Evolutionary conservation across 768 basidiomycete species (phyloP).

Genomic region (Pleurotus salmoneostramineus): DNA sequence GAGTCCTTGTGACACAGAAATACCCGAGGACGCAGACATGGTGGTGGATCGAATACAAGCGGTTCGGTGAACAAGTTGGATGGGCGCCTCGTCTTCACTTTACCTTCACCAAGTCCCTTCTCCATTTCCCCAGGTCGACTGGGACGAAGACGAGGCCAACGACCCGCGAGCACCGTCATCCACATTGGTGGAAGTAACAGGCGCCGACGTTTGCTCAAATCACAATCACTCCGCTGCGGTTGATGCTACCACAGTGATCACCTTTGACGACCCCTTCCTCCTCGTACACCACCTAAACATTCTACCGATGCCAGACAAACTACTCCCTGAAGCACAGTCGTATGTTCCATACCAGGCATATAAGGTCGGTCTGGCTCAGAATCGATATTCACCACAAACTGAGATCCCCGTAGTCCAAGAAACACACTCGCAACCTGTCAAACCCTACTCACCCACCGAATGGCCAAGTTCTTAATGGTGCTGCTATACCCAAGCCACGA

Average conservation of each 20-base stretch:
- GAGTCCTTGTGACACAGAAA: slow-evolving; percentile 58
- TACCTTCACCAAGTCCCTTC: too few species aligned
- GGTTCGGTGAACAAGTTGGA: too few species aligned
- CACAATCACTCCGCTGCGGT: too few species aligned
- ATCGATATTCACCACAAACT: slow-evolving; percentile 3
- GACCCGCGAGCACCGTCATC: too few species aligned
- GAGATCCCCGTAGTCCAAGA: slow-evolving; percentile 34
- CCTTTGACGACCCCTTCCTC: neutral
- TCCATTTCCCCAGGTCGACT: too few species aligned
- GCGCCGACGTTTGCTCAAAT: too few species aligned
- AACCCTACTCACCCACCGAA: slow-evolving; percentile 21
- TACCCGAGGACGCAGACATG: slow-evolving; percentile 74
- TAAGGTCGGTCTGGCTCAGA: slow-evolving; percentile 28
- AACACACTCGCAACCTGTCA: slow-evolving; percentile 37
- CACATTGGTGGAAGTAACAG: too few species aligned
- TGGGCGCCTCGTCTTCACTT: too few species aligned
- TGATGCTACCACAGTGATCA: neutral
- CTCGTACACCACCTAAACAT: neutral
- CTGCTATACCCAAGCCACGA: slow-evolving; percentile 22
- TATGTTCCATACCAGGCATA: slow-evolving; percentile 50
- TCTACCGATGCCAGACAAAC: slow-evolving; percentile 6
- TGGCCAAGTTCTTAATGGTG: slow-evolving; percentile 10
- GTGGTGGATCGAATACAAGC: too few species aligned
- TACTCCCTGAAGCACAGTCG: slow-evolving; percentile 14
- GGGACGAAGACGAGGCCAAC: too few species aligned